phyloP scores from a whole-genome alignment of 306 rosid genomes.

The Ormosia semicastrata region DNA sequence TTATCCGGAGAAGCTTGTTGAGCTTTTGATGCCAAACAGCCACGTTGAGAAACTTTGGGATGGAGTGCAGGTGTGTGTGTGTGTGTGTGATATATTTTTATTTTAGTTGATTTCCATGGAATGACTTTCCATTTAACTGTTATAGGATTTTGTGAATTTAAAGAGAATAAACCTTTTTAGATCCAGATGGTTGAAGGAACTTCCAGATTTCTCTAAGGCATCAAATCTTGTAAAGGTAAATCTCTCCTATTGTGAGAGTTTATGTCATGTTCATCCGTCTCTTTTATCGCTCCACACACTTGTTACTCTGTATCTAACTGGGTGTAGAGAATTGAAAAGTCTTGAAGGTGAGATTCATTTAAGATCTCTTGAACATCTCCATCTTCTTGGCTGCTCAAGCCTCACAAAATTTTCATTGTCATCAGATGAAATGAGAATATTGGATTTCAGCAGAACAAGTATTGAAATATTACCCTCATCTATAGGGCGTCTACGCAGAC shows the following conservation, averaged over 20 bases:
- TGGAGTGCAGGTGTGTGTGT: neutral
- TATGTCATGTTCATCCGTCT: neutral
- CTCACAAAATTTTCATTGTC: neutral
- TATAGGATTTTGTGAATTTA: neutral
- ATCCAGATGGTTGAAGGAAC: neutral
- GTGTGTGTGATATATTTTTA: neutral
- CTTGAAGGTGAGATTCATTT: neutral
- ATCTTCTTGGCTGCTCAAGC: fast-evolving
- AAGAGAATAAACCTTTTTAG: neutral
- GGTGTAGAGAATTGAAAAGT: neutral
- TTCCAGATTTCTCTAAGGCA: neutral
- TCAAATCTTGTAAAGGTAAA: neutral
- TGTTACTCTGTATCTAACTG: neutral
- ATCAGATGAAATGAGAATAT: neutral
- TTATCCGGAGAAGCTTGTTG: neutral
- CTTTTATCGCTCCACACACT: neutral
- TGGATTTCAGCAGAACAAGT: neutral
- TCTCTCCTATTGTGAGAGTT: neutral
- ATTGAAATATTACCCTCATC: neutral
- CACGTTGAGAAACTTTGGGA: neutral
- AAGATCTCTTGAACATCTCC: neutral
- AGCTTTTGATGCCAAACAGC: neutral
- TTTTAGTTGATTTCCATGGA: neutral
- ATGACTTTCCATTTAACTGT: neutral
- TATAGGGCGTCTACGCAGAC: no score